Evolutionary conservation across 345 rosid genomes (phyloP).

Genomic region (Salix suchowensis): DNA sequence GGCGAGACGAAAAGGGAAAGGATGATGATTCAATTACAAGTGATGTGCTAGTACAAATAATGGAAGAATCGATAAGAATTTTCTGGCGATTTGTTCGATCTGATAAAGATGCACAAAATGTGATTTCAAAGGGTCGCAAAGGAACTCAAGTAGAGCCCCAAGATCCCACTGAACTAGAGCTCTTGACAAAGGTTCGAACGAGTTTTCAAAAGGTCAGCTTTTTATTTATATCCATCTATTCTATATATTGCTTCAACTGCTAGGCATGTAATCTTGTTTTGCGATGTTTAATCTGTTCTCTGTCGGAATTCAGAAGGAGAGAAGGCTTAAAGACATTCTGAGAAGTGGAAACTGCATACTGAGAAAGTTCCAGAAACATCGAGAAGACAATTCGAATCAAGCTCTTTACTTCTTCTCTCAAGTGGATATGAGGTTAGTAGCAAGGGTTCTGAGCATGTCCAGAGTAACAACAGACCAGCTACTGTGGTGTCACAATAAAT

Average conservation of each 20-base stretch:
- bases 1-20: slow-evolving; percentile 35
- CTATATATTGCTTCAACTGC: not conserved
- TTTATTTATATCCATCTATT: not conserved
- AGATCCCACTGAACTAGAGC: slow-evolving; percentile 46
- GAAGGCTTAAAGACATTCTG: slow-evolving; percentile 49
- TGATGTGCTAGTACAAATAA: slow-evolving; percentile 65
- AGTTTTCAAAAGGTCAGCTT: slow-evolving; percentile 63
- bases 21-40: slow-evolving; percentile 45
- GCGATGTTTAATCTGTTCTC: not conserved
- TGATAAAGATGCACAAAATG: slow-evolving; percentile 52
- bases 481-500: slow-evolving; percentile 67
- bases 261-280: not conserved
- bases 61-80: slow-evolving; percentile 88
- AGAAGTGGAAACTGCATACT: slow-evolving; percentile 56
- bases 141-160: slow-evolving; percentile 57
- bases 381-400: slow-evolving; percentile 47
- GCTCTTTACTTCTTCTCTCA: slow-evolving; percentile 80
- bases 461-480: slow-evolving; percentile 70
- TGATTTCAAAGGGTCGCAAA: slow-evolving; percentile 35
- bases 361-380: slow-evolving; percentile 39
- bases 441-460: slow-evolving; percentile 79
- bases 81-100: slow-evolving; percentile 79
- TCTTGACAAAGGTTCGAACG: slow-evolving; percentile 44
- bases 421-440: slow-evolving; percentile 80
- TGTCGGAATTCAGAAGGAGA: slow-evolving; percentile 50